These are phyloP conservation scores for Dalechampia spathulata DNA, from an alignment of 441 rosid species.

Conservation along the genomic window DNA sequence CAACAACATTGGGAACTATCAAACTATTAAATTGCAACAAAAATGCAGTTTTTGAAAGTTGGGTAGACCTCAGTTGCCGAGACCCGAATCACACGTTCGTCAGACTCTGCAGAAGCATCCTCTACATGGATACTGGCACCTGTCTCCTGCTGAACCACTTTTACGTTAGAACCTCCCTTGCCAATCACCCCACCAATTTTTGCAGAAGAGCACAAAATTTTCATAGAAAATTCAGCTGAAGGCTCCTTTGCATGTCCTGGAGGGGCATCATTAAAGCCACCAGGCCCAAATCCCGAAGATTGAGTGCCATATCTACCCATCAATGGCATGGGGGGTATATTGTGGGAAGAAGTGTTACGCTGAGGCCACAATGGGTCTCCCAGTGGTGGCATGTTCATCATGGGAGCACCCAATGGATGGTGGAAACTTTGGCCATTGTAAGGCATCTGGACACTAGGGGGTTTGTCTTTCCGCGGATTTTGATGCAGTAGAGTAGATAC, in stretches of 20 bases:
- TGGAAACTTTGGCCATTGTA: conserved; percentile 28
- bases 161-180: conserved; percentile 50
- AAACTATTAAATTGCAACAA: neutral
- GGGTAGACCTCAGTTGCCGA: conserved; percentile 46
- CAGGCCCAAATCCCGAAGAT: conserved; percentile 25
- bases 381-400: conserved; percentile 23
- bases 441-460: conserved; percentile 26
- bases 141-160: conserved; percentile 44
- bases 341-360: conserved; percentile 21
- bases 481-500: conserved; percentile 49
- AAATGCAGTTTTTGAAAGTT: neutral
- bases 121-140: conserved; percentile 52
- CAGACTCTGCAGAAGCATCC: conserved; percentile 36
- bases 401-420: conserved; percentile 26
- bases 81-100: conserved; percentile 44
- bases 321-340: conserved; percentile 30
- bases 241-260: conserved; percentile 31
- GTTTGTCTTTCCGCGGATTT: conserved; percentile 48
- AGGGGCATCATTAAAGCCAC: conserved; percentile 31
- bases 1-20: neutral
- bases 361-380: conserved; percentile 31
- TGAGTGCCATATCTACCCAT: conserved; percentile 28
- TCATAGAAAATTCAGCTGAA: conserved; percentile 47
- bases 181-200: conserved; percentile 67
- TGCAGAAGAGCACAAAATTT: conserved; percentile 40